These are phyloP conservation scores for Cicer bijugum DNA, from an alignment of 306 rosid species.

Conservation along the genomic window DNA sequence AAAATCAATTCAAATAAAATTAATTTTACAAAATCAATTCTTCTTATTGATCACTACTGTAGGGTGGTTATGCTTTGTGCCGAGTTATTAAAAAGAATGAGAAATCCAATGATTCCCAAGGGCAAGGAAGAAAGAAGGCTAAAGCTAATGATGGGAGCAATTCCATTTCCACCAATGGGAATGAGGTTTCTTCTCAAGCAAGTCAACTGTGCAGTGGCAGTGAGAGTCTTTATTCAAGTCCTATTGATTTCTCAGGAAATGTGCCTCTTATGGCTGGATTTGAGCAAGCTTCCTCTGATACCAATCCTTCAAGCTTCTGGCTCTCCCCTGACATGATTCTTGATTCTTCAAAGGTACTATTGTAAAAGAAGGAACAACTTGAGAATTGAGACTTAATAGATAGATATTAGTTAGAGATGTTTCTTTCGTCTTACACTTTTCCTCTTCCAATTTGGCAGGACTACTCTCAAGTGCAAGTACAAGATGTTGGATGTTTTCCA, in stretches of 20 bases:
- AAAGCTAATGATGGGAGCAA: constrained; percentile 49
- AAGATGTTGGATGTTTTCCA: constrained; percentile 54
- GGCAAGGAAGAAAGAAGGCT: constrained; percentile 43
- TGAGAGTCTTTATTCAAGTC: constrained; percentile 63
- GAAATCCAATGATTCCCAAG: constrained; percentile 52
- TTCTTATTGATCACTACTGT: constrained; percentile 1
- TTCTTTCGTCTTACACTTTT: constrained; percentile 33
- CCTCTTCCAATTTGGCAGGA: constrained; percentile 56
- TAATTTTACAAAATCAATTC: not conserved
- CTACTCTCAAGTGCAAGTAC: constrained; percentile 61
- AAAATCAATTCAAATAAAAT: not conserved
- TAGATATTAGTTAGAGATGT: constrained; percentile 13
- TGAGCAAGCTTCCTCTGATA: constrained; percentile 54
- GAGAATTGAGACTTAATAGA: not conserved
- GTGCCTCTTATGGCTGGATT: constrained; percentile 50
- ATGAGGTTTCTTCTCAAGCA: constrained; percentile 46
- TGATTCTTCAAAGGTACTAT: constrained; percentile 80
- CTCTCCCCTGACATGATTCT: constrained; percentile 78
- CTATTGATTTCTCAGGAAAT: constrained; percentile 53
- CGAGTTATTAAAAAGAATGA: constrained; percentile 82
- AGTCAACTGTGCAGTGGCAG: constrained; percentile 51
- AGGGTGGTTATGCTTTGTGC: constrained; percentile 89
- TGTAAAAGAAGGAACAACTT: not conserved
- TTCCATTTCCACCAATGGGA: constrained; percentile 49
- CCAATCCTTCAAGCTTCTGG: constrained; percentile 64